Conservation (phyloP, 306 rosid genomes). For the Parietaria judaica region DNA sequence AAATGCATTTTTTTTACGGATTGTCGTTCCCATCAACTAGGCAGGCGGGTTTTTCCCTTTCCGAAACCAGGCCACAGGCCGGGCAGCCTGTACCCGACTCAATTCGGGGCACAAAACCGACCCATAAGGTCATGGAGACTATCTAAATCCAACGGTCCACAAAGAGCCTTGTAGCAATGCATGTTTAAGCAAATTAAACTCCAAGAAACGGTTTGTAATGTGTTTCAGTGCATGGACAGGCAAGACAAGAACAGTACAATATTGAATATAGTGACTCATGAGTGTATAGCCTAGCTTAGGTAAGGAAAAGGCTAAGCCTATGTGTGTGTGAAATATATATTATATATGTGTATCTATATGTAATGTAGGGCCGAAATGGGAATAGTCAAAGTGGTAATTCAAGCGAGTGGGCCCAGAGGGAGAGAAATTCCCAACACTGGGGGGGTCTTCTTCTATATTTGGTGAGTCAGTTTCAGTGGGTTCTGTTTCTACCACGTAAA, state of each 20-base stretch:
- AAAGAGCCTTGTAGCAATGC: too few relatives aligned
- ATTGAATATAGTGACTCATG: constrained; percentile 4
- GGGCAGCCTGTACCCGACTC: too few relatives aligned
- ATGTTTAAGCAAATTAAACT: too few relatives aligned
- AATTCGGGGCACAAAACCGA: too few relatives aligned
- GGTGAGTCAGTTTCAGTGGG: neutral
- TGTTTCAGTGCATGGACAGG: constrained; percentile 19
- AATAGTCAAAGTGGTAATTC: neutral
- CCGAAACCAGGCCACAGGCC: too few relatives aligned
- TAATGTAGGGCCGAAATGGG: neutral
- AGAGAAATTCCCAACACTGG: neutral
- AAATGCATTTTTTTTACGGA: too few relatives aligned
- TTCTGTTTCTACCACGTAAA: neutral
- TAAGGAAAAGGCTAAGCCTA: constrained; percentile 13
- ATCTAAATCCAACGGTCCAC: too few relatives aligned
- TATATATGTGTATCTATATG: neutral
- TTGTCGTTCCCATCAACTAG: too few relatives aligned
- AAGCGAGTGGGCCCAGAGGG: neutral
- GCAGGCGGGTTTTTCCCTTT: too few relatives aligned
- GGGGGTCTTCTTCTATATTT: neutral
- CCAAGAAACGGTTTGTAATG: neutral
- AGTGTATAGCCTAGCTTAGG: constrained; percentile 15
- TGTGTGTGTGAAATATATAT: neutral
- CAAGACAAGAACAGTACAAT: neutral
- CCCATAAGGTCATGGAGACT: too few relatives aligned